Evolutionary conservation across 73 alveolate species (phyloP).

Genomic region (Paraurostyla sp.): DNA sequence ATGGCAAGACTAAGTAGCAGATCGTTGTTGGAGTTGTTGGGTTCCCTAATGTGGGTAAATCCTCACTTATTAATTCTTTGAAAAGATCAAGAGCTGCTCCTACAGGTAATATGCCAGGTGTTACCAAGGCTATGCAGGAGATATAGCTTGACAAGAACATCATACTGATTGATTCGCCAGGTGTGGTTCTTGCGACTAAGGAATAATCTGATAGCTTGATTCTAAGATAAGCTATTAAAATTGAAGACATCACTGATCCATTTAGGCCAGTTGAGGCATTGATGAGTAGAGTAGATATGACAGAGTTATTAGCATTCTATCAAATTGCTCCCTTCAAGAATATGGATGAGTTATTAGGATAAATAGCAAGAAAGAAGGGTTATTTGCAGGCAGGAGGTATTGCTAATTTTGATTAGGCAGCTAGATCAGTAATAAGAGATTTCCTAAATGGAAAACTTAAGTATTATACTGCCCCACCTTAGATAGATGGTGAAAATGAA

Average conservation of each 20-base stretch:
- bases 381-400: conserved; percentile 94
- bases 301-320: conserved; percentile 85
- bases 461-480: conserved; percentile 93
- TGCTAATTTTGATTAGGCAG: conserved; percentile 95
- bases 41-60: conserved; percentile 96
- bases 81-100: conserved; percentile 96
- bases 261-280: conserved; percentile 91
- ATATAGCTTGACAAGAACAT: conserved; percentile 95
- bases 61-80: conserved; percentile 87
- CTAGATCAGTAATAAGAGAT: conserved; percentile 95
- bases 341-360: conserved; percentile 87
- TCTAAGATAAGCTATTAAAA: conserved; percentile 90
- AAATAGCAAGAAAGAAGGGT: conserved; percentile 92
- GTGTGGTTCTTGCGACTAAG: conserved; percentile 92
- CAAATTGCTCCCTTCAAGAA: conserved; percentile 82
- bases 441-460: conserved; percentile 93
- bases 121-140: conserved; percentile 96
- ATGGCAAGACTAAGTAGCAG: conserved; percentile 77
- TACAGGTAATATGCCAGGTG: conserved; percentile 97
- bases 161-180: conserved; percentile 97
- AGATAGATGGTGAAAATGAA: conserved; percentile 41
- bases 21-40: conserved; percentile 98
- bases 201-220: conserved; percentile 83
- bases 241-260: conserved; percentile 95
- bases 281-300: conserved; percentile 84